phyloP scores from a whole-genome alignment of 140 eudicot species.

The Anethum foeniculum region DNA sequence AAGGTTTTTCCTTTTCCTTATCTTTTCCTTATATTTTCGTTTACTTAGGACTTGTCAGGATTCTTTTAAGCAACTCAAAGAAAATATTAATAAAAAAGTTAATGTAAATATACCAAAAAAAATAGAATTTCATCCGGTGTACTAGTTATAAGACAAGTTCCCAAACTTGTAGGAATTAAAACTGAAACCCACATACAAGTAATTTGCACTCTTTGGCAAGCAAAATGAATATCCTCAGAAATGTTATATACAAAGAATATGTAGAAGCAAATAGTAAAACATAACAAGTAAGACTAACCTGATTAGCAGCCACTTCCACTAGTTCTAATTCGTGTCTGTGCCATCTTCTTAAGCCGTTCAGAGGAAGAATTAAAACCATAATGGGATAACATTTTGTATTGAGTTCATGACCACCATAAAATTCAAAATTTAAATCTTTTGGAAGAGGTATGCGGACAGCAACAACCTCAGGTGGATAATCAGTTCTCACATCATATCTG shows the following conservation, averaged over 20 bases:
- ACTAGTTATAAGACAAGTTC: not conserved
- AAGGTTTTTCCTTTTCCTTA: not conserved
- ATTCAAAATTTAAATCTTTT: conserved; percentile 50
- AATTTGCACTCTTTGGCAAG: not conserved
- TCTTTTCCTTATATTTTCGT: not conserved
- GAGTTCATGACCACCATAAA: conserved; percentile 59
- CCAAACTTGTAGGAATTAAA: too few species aligned
- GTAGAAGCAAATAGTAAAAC: not conserved
- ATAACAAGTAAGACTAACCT: conserved; percentile 30
- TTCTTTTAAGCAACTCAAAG: not conserved
- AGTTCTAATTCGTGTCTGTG: conserved; percentile 73
- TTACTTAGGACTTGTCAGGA: not conserved
- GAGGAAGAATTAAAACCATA: conserved; percentile 80
- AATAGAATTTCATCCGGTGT: not conserved
- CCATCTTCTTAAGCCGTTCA: conserved; percentile 58
- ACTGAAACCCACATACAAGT: not conserved
- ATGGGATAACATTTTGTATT: conserved; percentile 51
- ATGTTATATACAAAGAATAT: not conserved
- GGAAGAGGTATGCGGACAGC: conserved; percentile 81
- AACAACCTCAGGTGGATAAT: conserved; percentile 51
- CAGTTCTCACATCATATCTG: conserved; percentile 44
- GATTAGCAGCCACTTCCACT: conserved; percentile 80
- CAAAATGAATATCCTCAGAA: not conserved
- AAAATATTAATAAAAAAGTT: too few species aligned
- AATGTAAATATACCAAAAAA: too few species aligned